Evolutionary conservation across 2,329 filamentous ascomycete species (phyloP).

Genomic region (Ophiosphaerella herpotricha): DNA sequence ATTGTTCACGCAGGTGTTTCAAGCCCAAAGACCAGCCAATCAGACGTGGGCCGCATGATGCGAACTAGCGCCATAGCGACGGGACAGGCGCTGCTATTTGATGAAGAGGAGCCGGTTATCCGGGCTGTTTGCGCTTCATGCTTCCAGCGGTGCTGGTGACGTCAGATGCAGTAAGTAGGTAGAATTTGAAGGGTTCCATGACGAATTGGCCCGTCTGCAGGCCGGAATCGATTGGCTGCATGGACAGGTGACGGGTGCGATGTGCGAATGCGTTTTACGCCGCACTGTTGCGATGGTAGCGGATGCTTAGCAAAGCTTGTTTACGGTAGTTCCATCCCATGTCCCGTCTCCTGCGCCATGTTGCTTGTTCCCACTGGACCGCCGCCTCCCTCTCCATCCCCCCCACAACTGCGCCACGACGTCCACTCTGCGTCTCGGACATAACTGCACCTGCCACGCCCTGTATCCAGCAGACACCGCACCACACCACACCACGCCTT

Average conservation of each 20-base stretch:
- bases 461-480: not conserved
- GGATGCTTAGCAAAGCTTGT: slow-evolving; percentile 26
- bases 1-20: too few species aligned
- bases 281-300: not conserved
- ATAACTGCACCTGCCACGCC: not conserved
- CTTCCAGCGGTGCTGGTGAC: not conserved
- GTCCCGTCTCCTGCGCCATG: slow-evolving; percentile 16
- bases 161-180: not conserved
- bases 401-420: too few species aligned
- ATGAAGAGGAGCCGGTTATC: not conserved
- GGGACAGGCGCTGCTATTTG: too few species aligned
- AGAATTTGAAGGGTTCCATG: too few species aligned
- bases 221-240: too few species aligned
- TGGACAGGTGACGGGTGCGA: too few species aligned
- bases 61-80: too few species aligned
- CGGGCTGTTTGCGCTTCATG: not conserved
- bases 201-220: too few species aligned
- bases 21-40: too few species aligned
- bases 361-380: slow-evolving; percentile 3
- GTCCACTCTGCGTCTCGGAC: not conserved
- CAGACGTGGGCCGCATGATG: too few species aligned
- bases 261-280: too few species aligned
- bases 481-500: too few species aligned
- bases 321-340: slow-evolving; percentile 9
- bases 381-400: not conserved